phyloP scores from a whole-genome alignment of 371 early-diverging fungal genomes.

The Gilbertella persicaria region DNA sequence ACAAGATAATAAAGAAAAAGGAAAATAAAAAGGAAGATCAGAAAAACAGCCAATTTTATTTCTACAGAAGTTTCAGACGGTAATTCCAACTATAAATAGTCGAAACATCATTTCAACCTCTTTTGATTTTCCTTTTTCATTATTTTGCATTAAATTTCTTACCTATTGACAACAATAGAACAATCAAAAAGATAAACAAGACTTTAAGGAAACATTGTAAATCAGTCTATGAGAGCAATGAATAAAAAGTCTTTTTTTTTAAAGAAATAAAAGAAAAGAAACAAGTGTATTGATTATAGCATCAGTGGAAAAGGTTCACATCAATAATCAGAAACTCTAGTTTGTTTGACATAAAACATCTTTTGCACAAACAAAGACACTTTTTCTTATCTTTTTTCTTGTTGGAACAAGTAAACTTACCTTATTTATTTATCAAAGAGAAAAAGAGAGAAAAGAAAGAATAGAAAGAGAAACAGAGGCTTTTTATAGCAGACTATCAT shows the following conservation, averaged over 20 bases:
- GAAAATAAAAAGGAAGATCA: conserved; percentile 22
- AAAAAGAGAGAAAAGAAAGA: background rate
- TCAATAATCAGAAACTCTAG: conserved; percentile 61
- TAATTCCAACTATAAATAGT: conserved; percentile 53
- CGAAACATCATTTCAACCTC: conserved; percentile 40
- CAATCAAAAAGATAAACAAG: conserved; percentile 2
- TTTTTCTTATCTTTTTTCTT: background rate
- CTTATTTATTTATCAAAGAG: conserved; percentile 2
- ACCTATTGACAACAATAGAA: background rate
- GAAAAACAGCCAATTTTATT: conserved; percentile 46
- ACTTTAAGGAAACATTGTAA: conserved; percentile 7
- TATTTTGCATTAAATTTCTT: background rate
- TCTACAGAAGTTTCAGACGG: conserved; percentile 48
- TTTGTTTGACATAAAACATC: conserved; percentile 55
- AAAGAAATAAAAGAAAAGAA: conserved; percentile 1
- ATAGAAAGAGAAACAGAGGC: background rate
- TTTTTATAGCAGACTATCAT: conserved; percentile 1
- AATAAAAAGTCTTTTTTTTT: background rate
- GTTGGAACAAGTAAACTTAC: conserved; percentile 13
- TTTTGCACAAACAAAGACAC: conserved; percentile 23
- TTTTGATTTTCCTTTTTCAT: conserved; percentile 10
- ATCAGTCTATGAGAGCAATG: background rate
- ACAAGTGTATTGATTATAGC: conserved; percentile 13
- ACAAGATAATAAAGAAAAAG: background rate
- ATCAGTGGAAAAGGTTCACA: conserved; percentile 51